Base-by-base conservation (phyloP, 805 yeast species). In the Wickerhamomyces sydowiorum region DNA sequence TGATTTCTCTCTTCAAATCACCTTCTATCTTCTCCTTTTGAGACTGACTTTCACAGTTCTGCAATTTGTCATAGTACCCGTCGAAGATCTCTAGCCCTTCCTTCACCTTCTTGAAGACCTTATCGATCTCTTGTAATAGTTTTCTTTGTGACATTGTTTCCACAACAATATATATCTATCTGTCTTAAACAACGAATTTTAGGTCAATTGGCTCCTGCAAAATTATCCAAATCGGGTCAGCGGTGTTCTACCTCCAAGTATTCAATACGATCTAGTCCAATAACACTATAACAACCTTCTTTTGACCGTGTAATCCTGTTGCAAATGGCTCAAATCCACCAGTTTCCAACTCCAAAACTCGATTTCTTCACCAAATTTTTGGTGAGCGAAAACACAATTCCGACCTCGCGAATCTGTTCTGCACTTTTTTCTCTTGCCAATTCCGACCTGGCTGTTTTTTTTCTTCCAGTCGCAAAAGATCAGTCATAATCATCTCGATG, bases 11-110 rank as follows among this genome's bases (percentile, higher is more conserved):
- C 67, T 93, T 90, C 59, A 91, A 71, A 60, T 91, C 99, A 46
- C 80, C 75, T 61, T 93, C 99, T 44, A 93, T 73, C 62, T 91
- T 91, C 61, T 91, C 98, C 67, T 91, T 86, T 61, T 90, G 96
- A 3, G 96, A 80, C 50, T 78, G 84, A 53, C 84, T 84, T 48
- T 88, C 90, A 38, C 95, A 79, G 39, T 75, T 73, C 62, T 80
- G 83, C 31, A 91, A 78, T 65, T 91, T 91, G 33, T 87, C 96
- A 57, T 91, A 85, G 27, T 87, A 79, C 41, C 75, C 81, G 57
- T 91, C 96, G 57, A 91, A 91, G 46, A 80, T 84, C 41, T 76
- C 80, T 34, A 91, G 75, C 9, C 99, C 99, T 68, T 91, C 99
- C 44, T 81, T 78, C 41, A 93, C 95, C 63, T 93, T 88, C 64